These are phyloP conservation scores for Phlegmacium glaucopus DNA, from an alignment of 768 basidiomycete genomes.

Conservation along the genomic window DNA sequence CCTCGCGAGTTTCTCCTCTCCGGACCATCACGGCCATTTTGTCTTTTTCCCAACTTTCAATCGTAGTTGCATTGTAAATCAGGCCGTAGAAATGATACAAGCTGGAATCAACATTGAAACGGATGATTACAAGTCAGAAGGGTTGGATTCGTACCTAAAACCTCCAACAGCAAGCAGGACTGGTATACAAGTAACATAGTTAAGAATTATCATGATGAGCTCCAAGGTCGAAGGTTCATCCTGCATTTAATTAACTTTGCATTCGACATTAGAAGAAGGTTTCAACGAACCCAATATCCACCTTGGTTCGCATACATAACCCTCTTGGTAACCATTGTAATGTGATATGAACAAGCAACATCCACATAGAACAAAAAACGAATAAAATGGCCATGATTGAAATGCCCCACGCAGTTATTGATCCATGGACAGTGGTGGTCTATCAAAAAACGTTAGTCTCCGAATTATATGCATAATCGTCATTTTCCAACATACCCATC, in stretches of 20 bases:
- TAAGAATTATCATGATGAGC: constrained; percentile 82
- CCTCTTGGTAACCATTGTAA: constrained; percentile 74
- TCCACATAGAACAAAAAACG: constrained; percentile 94
- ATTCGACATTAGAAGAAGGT: background rate
- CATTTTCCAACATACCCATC: constrained; percentile 60
- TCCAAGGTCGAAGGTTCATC: constrained; percentile 65
- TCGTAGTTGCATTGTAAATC: constrained; percentile 84
- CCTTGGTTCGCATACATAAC: constrained; percentile 44
- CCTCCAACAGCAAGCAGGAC: constrained; percentile 84
- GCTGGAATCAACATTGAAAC: constrained; percentile 32
- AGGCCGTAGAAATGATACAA: constrained; percentile 85
- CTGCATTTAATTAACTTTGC: constrained; percentile 33
- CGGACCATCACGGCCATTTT: constrained; percentile 83
- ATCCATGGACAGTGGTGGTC: constrained; percentile 95
- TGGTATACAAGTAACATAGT: constrained; percentile 81
- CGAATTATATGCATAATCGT: background rate
- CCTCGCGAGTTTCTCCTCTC: constrained; percentile 82
- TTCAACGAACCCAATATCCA: constrained; percentile 50
- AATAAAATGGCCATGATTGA: constrained; percentile 85
- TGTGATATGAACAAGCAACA: constrained; percentile 83
- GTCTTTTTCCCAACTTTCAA: constrained; percentile 98
- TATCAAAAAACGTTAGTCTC: constrained; percentile 23
- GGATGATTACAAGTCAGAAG: background rate
- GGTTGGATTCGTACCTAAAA: constrained; percentile 62
- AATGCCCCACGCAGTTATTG: constrained; percentile 91